Evolutionary conservation across 73 alveolate species (phyloP), one percentile per base, ranked within the genome.

Genomic region (Blepharisma stoltei): DNA sequence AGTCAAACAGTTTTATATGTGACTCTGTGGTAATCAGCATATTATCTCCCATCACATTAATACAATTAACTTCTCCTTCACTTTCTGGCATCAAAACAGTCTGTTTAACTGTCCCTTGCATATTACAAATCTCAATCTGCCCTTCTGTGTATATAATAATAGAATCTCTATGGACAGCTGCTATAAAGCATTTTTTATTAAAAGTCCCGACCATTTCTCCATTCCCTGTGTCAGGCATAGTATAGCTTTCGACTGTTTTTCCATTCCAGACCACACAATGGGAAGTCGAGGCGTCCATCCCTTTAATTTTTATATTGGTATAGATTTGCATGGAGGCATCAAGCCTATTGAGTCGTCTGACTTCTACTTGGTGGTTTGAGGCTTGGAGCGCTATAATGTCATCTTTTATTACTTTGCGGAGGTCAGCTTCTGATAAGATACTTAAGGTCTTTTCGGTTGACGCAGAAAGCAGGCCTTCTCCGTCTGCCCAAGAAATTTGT

Each of bases 21-120:
- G 79, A n/a, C 11, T 69, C 67, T 14, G 79, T 69, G 5, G 79
- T 46, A 0, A 89, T 92, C 20, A 96, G 96, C 91, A 96, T 82
- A 76, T 70, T 77, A 73, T 90, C 91, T 6, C 90, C 82, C 54
- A 82, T 86, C 43, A 89, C 87, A 68, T 96, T 92, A 69, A 94
- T 88, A 54, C 84, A 80, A 50, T 67, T 78, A 8, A 96, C 93
- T 47, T 90, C 97, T 9, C 99, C 99, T 76, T 96, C 97, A 68
- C 89, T 71, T 76, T 90, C 97, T 27, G 97, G 85, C 85, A 96
- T 81, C 27, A 93, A 91, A n/a, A 90, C 81, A 43, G 81, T 89
- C 60, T 94, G 90, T 70, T 93, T 96, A 44, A 88, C 86, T 83
- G 90, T 96, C 25, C 99, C 99, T 55, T 88, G 87, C 81, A 86